phyloP scores from a whole-genome alignment of 2,329 filamentous ascomycete genomes.

The Pyrenochaeta sp. region DNA sequence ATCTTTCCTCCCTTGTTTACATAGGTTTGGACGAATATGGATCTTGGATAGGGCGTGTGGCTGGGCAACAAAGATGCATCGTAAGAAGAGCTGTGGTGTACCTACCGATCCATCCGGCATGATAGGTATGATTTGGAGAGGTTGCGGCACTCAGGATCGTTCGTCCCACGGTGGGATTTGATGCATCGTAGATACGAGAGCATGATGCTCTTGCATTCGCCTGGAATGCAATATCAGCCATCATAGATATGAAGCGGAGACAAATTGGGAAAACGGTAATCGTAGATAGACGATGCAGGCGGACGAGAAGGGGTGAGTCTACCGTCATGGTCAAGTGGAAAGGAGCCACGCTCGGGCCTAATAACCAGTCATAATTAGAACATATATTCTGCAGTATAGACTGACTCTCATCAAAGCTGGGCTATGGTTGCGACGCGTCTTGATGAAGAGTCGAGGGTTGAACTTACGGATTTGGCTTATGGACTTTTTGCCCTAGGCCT shows the following conservation, averaged over 20 bases:
- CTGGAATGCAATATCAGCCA: constrained; percentile 56
- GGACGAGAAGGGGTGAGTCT: constrained; percentile 53
- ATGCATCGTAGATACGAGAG: constrained; percentile 85
- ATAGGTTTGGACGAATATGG: constrained; percentile 11
- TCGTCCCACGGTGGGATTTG: constrained; percentile 82
- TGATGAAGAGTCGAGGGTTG: constrained; percentile 5
- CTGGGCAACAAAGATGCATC: constrained; percentile 18
- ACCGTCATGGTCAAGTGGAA: constrained; percentile 95
- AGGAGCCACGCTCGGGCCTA: constrained; percentile 90
- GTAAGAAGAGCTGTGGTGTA: constrained; percentile 31
- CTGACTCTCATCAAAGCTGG: neutral
- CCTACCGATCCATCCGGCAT: constrained; percentile 94
- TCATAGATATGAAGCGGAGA: neutral
- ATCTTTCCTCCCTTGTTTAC: constrained; percentile 30
- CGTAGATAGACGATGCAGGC: constrained; percentile 39
- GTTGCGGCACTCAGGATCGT: constrained; percentile 83
- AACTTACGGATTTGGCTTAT: constrained; percentile 73
- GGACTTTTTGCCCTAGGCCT: constrained; percentile 68
- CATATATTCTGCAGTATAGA: neutral
- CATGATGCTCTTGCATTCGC: constrained; percentile 94
- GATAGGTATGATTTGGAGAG: constrained; percentile 88
- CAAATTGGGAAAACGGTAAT: constrained; percentile 2
- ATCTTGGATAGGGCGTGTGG: constrained; percentile 6
- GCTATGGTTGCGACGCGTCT: neutral
- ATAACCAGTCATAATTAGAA: constrained; percentile 13